Evolutionary conservation across 2,329 filamentous ascomycete species (phyloP).

Genomic region (Oidium heveae): DNA sequence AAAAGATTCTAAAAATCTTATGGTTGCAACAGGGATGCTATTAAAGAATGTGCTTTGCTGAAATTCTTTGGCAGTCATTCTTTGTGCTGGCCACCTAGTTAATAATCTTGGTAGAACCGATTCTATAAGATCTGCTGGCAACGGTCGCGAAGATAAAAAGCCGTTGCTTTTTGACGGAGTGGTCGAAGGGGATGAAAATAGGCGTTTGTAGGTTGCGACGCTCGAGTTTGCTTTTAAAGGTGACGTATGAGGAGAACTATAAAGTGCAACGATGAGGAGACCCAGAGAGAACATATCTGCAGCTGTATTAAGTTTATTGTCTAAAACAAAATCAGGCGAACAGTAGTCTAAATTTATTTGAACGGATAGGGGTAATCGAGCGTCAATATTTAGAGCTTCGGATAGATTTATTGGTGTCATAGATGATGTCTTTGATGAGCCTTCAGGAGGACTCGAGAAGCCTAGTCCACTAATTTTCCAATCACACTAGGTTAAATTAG

Average conservation of each 20-base stretch:
- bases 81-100: slow-evolving; percentile 62
- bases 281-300: slow-evolving; percentile 91
- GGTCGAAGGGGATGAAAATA: slow-evolving; percentile 55
- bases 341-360: slow-evolving; percentile 85
- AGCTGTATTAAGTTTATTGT: slow-evolving; percentile 60
- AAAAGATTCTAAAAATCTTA: slow-evolving; percentile 76
- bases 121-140: slow-evolving; percentile 54
- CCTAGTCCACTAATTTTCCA: slow-evolving; percentile 96
- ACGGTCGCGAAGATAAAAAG: slow-evolving; percentile 52
- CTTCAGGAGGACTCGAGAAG: slow-evolving; percentile 62
- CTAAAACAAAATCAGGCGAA: slow-evolving; percentile 82
- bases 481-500: slow-evolving; percentile 39
- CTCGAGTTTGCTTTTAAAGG: slow-evolving; percentile 66
- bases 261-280: slow-evolving; percentile 65
- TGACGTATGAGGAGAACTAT: slow-evolving; percentile 81
- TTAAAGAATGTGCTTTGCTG: slow-evolving; percentile 93
- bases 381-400: slow-evolving; percentile 65
- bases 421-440: slow-evolving; percentile 47
- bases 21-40: slow-evolving; percentile 86
- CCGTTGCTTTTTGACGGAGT: slow-evolving; percentile 62
- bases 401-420: slow-evolving; percentile 59
- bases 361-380: slow-evolving; percentile 54
- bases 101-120: slow-evolving; percentile 68
- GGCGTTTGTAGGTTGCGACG: slow-evolving; percentile 58
- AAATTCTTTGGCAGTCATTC: slow-evolving; percentile 72